A percentile compares a stretch with the other conserved stretches of the same genome.
Conservation (phyloP, 2,329 filamentous ascomycete genomes). For the Botrytis medusae region DNA sequence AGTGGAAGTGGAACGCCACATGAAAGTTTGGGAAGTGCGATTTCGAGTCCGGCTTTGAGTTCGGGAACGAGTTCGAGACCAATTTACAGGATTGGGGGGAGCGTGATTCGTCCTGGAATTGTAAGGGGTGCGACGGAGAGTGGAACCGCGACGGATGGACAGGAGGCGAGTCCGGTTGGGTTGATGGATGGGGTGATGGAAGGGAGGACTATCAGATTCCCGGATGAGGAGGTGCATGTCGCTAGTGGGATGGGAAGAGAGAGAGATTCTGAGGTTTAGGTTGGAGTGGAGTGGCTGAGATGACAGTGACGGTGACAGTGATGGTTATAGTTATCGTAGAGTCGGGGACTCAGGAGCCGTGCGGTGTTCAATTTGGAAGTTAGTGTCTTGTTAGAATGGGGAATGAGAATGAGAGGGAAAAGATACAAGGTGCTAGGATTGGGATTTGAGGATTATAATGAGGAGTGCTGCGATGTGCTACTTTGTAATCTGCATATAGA, state of each 20-base stretch:
- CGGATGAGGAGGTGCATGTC: conserved; percentile 42
- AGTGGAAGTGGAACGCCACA: not conserved
- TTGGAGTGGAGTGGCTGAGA: not conserved
- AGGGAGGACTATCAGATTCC: conserved; percentile 47
- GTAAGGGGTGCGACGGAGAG: not conserved
- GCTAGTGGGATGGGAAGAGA: not conserved
- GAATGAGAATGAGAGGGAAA: not conserved
- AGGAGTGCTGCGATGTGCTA: not conserved
- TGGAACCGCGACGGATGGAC: not conserved
- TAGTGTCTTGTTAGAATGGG: not conserved
- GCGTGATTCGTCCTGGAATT: conserved; percentile 26
- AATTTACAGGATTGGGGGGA: conserved; percentile 46
- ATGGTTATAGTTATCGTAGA: too few relatives aligned
- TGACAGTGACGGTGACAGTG: too few relatives aligned
- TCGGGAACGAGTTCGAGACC: conserved; percentile 25
- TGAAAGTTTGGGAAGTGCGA: conserved; percentile 1
- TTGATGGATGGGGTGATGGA: conserved; percentile 1
- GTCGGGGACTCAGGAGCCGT: not conserved
- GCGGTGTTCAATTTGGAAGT: not conserved
- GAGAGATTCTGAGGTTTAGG: conserved; percentile 3
- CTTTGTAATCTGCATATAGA: not conserved
- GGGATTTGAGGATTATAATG: not conserved
- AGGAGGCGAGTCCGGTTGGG: not conserved
- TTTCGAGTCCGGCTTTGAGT: not conserved
- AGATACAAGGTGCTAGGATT: not conserved